Evolutionary conservation across 2,329 filamentous ascomycete species (phyloP).

Genomic region (Botryotinia globosa): DNA sequence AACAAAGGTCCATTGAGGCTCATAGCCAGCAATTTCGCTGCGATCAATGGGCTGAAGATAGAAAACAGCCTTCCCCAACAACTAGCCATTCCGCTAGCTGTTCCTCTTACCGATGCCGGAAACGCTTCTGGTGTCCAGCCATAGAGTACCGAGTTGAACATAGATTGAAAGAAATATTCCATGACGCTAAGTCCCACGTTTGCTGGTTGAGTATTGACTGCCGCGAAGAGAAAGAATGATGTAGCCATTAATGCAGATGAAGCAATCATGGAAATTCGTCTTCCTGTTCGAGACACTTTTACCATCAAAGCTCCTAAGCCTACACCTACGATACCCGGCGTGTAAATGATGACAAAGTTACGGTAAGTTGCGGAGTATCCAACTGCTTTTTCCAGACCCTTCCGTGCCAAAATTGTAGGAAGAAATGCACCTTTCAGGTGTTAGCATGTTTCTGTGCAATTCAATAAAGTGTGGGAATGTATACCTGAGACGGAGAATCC

Average conservation of each 20-base stretch:
- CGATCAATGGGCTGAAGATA: conserved; percentile 56
- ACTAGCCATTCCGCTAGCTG: conserved; percentile 53
- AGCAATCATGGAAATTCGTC: conserved; percentile 35
- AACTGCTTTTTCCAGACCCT: conserved; percentile 32
- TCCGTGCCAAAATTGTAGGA: conserved; percentile 37
- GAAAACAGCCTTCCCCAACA: conserved; percentile 59
- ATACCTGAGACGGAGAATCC: conserved; percentile 44
- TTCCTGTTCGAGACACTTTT: conserved; percentile 28
- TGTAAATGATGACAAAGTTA: conserved; percentile 41
- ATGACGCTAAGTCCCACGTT: conserved; percentile 36
- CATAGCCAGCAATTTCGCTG: conserved; percentile 44
- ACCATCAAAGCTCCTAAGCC: conserved; percentile 27
- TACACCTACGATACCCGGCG: conserved; percentile 39
- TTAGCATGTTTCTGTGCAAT: conserved; percentile 1
- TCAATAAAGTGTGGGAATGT: conserved; percentile 35
- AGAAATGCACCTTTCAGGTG: conserved; percentile 42
- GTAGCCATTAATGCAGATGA: conserved; percentile 34
- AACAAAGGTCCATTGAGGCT: conserved; percentile 53
- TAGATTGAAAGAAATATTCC: conserved; percentile 38
- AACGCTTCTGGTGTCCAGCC: conserved; percentile 31
- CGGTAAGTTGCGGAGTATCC: conserved; percentile 38
- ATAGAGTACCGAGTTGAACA: conserved; percentile 33
- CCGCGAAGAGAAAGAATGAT: conserved; percentile 33
- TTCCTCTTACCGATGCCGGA: conserved; percentile 50
- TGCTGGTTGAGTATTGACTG: conserved; percentile 32